Evolutionary conservation across 2,329 filamentous ascomycete genomes (phyloP), one percentile per base, ranked within the genome.

Genomic region (Nemania sp.): DNA sequence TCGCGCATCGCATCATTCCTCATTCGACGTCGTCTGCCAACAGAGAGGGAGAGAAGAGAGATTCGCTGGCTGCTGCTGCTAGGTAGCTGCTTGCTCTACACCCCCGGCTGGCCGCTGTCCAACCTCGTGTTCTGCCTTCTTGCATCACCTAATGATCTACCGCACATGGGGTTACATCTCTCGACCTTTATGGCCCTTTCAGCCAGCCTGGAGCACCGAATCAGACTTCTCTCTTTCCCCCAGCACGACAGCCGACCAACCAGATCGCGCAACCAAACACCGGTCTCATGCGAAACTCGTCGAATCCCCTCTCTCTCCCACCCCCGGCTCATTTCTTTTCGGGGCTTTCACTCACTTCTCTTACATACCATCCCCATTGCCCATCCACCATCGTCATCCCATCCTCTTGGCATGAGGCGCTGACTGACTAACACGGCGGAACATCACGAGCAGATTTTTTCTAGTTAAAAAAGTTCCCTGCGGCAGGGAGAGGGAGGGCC

Each of bases 61-160:
- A 41, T 63, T 63, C 13, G 51, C 57, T 55, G 47, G 55, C 52
- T n/a, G n/a, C n/a, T n/a, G n/a, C n/a, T n/a, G n/a, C n/a, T n/a
- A n/a, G n/a, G n/a, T n/a, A n/a, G n/a, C 52, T 20, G 59, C 7
- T 35, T 35, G 32, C 3, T n/a, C n/a, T n/a, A n/a, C n/a, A 1
- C 32, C 32, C 32, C 32, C 32, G 32, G 32, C 32, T 11, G 32
- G 29, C 53, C 41, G 38, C 67, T 67, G 67, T 67, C 67, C 53
- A 54, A 70, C 64, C 64, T 70, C 67, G 67, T 67, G 67, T 70
- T 35, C 61, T 64, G 38, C 35, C 63, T 64, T 35, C 53, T 29
- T 67, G 64, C 67, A 67, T 64, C 41, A 43, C 62, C 62, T 64
- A 67, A 69, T 67, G 60, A 70, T 64, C 67, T 57, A 64, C 67